Evolutionary conservation across 352 stramenopile species (phyloP).

Genomic region (Stramenopiles sp.): DNA sequence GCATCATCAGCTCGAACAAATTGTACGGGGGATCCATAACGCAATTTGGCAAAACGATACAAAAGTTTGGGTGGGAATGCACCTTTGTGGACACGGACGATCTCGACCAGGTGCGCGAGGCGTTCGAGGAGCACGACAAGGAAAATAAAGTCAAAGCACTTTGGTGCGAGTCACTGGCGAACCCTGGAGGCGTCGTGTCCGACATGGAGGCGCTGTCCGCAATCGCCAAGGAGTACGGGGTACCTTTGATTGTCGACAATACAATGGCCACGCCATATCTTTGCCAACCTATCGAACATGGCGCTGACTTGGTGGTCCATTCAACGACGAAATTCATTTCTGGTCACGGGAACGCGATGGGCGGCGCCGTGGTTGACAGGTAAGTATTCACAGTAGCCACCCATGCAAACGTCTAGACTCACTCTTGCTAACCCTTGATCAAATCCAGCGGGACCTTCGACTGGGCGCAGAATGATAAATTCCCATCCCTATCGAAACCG

Average conservation of each 20-base stretch:
- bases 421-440: too few relatives aligned
- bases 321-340: conserved; percentile 20
- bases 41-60: conserved; percentile 36
- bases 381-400: too few relatives aligned
- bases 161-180: conserved; percentile 18
- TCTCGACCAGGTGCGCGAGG: background rate
- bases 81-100: conserved; percentile 18
- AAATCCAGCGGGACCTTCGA: conserved; percentile 14
- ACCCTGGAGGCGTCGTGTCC: conserved; percentile 18
- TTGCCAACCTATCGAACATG: conserved; percentile 15
- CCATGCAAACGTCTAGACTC: too few relatives aligned
- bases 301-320: conserved; percentile 17
- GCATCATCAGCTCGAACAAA: conserved; percentile 81
- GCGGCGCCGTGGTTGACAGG: conserved; percentile 17
- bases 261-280: conserved; percentile 18
- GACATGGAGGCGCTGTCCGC: conserved; percentile 14
- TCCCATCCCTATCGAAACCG: conserved; percentile 69
- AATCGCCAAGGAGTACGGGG: conserved; percentile 1
- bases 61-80: conserved; percentile 17
- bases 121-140: conserved; percentile 12
- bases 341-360: conserved; percentile 17
- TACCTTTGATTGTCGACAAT: conserved; percentile 19
- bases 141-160: conserved; percentile 15
- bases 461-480: conserved; percentile 66
- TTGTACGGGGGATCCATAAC: conserved; percentile 83